phyloP scores from a whole-genome alignment of 108 stramenopile species.

The Stephanodiscus triporus region DNA sequence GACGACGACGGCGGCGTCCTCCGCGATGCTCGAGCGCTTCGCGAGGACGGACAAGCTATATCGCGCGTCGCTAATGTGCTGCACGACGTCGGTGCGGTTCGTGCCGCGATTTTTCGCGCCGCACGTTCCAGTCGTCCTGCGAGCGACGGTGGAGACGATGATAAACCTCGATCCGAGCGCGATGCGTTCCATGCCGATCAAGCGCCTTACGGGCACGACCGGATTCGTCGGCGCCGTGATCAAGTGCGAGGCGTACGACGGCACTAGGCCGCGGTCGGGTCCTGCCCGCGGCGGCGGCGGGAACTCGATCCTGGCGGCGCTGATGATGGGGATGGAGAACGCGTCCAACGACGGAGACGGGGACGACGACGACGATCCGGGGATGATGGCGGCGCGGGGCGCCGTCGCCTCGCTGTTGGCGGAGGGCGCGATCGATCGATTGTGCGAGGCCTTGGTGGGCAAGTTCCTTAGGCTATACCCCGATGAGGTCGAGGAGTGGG shows the following conservation, averaged over 20 bases:
- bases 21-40: too few species aligned
- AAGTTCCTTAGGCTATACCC: slow-evolving; percentile 33
- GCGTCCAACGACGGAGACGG: neutral
- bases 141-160: slow-evolving; percentile 26
- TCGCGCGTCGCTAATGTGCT: slow-evolving; percentile 20
- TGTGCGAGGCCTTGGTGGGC: slow-evolving; percentile 26
- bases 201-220: slow-evolving; percentile 35
- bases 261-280: slow-evolving; percentile 4
- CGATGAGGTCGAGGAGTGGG: slow-evolving; percentile 42
- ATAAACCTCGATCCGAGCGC: slow-evolving; percentile 2
- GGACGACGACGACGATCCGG: slow-evolving; percentile 11
- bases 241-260: slow-evolving; percentile 26
- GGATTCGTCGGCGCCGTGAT: slow-evolving; percentile 16
- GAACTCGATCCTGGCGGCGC: slow-evolving; percentile 26
- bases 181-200: slow-evolving; percentile 37
- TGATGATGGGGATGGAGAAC: slow-evolving; percentile 9
- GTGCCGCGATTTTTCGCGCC: slow-evolving; percentile 26
- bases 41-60: slow-evolving; percentile 27
- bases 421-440: slow-evolving; percentile 30
- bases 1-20: too few species aligned
- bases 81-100: slow-evolving; percentile 6
- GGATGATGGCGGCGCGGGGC: slow-evolving; percentile 13
- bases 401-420: slow-evolving; percentile 21
- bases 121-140: slow-evolving; percentile 21
- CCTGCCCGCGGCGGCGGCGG: neutral